Evolutionary conservation across 345 rosid species (phyloP), one percentile per base, ranked within the genome.

Genomic region (Lepidium didymum): DNA sequence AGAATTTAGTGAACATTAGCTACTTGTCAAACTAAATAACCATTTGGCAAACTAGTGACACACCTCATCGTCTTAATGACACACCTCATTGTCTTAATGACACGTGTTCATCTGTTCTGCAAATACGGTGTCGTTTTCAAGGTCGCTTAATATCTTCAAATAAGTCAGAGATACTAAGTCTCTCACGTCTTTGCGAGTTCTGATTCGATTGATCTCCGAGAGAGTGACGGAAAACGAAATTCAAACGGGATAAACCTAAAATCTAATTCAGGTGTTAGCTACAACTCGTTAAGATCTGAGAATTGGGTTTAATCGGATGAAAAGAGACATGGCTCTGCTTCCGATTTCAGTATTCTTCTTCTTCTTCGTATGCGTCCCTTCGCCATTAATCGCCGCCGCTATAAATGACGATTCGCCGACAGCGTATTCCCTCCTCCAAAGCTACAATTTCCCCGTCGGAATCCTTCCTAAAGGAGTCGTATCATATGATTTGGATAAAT

Each of bases 391-490:
- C 29, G 50, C 78, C 19, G 74, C 68, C 50, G 19, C 31, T 18
- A 13, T 52, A 10, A 31, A 47, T 37, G 51, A 19, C 64, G 85
- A 81, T 19, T 10, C 23, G 0, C 79, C 60, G 6, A 56, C 92
- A 29, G 90, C 85, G 4, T 94, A 94, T 60, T 82, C 91, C n/a
- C 19, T 81, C 69, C 84, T 94, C 34, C 75, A 75, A 36, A 75
- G 76, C 64, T 91, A 56, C 84, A 81, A 87, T 74, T 91, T 94
- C 35, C 97, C 99, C 2, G 45, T 36, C 15, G 99, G 99, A 15
- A 59, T 94, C 35, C 92, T 94, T 40, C 99, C 99, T 0, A 70
- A 81, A 73, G 99, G 96, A 0, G 77, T 74, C 10, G 37, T 49
- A 0, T 80, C 83, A 4, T 94, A 89, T 78, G 96, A 91, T 56